Base-by-base conservation (phyloP, 2,329 filamentous ascomycete species). In the Teratosphaeria viscida region DNA sequence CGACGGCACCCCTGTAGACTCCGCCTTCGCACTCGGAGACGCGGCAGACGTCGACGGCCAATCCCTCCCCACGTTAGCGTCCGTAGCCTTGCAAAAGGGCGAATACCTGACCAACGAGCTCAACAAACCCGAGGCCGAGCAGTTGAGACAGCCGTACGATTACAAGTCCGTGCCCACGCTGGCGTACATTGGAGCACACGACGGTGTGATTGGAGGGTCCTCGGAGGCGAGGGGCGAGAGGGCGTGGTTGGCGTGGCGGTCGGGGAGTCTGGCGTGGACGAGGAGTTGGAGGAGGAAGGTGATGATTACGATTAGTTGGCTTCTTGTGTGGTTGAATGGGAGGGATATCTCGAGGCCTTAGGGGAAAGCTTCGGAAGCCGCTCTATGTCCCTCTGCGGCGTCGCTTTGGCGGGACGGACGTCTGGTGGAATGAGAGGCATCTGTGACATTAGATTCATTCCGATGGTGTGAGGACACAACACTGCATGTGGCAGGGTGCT, bases 171-270 rank as follows among this genome's bases (percentile, higher is more conserved):
- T 71, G 54, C 68, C 71, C 0, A 65, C 73, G 14, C 62, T 78
- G 43, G 73, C 74, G 1, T 78, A 78, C 60, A 67, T 77, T 27
- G 76, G 76, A 2, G 62, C 67, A n/a, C 69, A 70, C 14, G 76
- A 78, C 60, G 76, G 76, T 0, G 70, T 78, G 49, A 71, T 77
- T 5, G 72, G 68, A 2, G 75, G 75, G 2, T 67, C 69, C 27
- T 63, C 70, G 5, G 69, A 75, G 19, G 78, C 73, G 73, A 77
- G 74, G 7, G 76, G 76, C 0, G 61, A 70, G 8, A 65, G 67
- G 26, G 76, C 76, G 2, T 78, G 76, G 76, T 39, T 78, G 43
- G 75, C 75, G 0, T 78, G 76, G 76, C 67, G 75, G 55, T 72
- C 69, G 54, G 73, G 73, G 0, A 72, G 64, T 56, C 62, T 69